Conservation (phyloP, 306 rosid genomes). For the Lablab purpureus region DNA sequence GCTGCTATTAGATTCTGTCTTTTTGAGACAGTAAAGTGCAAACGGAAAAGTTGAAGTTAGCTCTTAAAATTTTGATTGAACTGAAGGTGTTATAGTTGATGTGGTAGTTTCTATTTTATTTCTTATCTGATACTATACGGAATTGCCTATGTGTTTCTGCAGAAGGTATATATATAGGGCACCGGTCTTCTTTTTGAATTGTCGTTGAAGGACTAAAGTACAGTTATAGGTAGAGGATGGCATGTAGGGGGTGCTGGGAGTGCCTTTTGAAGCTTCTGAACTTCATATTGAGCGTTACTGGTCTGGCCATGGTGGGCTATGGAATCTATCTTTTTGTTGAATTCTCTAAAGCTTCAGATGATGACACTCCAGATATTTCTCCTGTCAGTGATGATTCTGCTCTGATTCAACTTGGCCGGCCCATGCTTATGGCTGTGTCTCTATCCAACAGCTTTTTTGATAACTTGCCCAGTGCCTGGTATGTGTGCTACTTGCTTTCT, state of each 20-base stretch:
- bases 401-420: slow-evolving; percentile 79
- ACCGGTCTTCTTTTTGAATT: slow-evolving; percentile 47
- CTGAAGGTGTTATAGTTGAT: slow-evolving; percentile 5
- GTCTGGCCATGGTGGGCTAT: slow-evolving; percentile 93
- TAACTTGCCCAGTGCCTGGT: slow-evolving; percentile 87
- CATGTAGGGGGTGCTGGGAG: slow-evolving; percentile 90
- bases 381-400: slow-evolving; percentile 52
- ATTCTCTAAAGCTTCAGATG: slow-evolving; percentile 51
- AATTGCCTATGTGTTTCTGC: slow-evolving; percentile 42
- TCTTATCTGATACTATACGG: slow-evolving; percentile 38
- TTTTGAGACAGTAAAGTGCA: no score
- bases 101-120: slow-evolving; percentile 31
- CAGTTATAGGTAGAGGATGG: slow-evolving; percentile 66
- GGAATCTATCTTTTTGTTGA: slow-evolving; percentile 92
- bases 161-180: slow-evolving; percentile 45
- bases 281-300: slow-evolving; percentile 78
- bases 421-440: slow-evolving; percentile 77
- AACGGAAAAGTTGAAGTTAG: background rate
- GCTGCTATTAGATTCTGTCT: no score
- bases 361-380: background rate
- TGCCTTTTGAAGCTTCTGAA: slow-evolving; percentile 91
- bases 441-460: slow-evolving; percentile 63
- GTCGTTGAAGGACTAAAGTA: slow-evolving; percentile 49
- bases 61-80: slow-evolving; percentile 12
- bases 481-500: slow-evolving; percentile 50